These are phyloP conservation scores for Bruguiera gymnorhiza DNA, from an alignment of 345 rosid species.

Conservation along the genomic window DNA sequence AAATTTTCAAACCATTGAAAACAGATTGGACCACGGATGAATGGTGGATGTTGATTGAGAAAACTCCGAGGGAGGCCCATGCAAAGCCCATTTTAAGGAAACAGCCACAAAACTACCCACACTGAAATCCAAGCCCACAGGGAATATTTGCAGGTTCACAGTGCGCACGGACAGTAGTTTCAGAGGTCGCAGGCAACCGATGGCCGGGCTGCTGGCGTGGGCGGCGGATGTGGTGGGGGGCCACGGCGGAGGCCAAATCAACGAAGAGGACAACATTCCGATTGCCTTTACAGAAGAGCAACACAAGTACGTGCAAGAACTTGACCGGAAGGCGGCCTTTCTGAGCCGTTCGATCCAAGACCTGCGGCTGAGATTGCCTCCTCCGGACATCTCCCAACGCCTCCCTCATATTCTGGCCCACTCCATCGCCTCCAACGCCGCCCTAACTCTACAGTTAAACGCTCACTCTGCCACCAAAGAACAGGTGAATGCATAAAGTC, in stretches of 20 bases:
- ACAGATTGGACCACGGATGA: too few species aligned
- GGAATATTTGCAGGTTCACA: too few species aligned
- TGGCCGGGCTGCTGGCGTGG: conserved; percentile 92
- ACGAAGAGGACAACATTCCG: conserved; percentile 45
- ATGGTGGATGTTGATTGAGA: too few species aligned
- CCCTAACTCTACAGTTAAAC: conserved; percentile 84
- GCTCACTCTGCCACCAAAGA: conserved; percentile 92
- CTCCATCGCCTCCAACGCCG: conserved; percentile 88
- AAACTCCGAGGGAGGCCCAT: too few species aligned
- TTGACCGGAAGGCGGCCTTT: conserved; percentile 59
- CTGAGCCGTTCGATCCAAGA: conserved; percentile 84
- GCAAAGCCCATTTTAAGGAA: too few species aligned
- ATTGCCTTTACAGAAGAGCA: conserved; percentile 58
- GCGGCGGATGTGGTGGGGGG: conserved; percentile 91
- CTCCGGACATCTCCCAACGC: conserved; percentile 81
- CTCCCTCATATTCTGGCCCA: conserved; percentile 90
- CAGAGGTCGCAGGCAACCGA: conserved; percentile 11
- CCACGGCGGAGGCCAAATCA: conserved; percentile 43
- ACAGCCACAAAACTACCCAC: too few species aligned
- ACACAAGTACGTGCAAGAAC: conserved; percentile 60
- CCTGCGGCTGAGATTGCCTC: conserved; percentile 80
- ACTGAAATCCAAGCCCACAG: too few species aligned
- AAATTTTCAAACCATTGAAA: too few species aligned
- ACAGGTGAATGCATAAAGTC: conserved; percentile 42
- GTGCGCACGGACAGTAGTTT: not conserved